Base-by-base conservation (phyloP, 2,329 filamentous ascomycete genomes). In the Colletotrichum sp. region DNA sequence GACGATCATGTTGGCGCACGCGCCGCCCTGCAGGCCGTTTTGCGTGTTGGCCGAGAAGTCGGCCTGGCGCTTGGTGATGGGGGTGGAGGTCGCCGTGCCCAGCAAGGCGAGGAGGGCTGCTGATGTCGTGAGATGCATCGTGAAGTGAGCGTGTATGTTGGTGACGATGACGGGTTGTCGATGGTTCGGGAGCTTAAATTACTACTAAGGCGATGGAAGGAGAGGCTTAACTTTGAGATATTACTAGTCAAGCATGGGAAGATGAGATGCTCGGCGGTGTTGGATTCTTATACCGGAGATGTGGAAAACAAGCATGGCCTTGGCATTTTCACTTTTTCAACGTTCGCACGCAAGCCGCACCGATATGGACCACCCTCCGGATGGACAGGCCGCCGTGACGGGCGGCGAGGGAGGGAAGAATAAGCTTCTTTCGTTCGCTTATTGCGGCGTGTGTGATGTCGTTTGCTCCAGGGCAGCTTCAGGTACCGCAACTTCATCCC, bases 1-100 rank as follows among this genome's bases (percentile, higher is more conserved):
- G 66, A 91, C 80, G 9, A 88, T 90, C 74, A 88, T 83, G 36
- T 82, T 78, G 38, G 84, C 85, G 80, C 86, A 88, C 5, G 51
- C 36, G 16, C 73, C 75, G 18, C 66, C 65, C 27, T 62, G 64
- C 27, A 76, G 70, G 29, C 74, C 73, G 55, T 76, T 68, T 34
- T 70, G 74, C n/a, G 61, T 58, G 63, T 64, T 73, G 21, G n/a
- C 57, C 13, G 73, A 75, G 64, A 74, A 75, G 43, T 75, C 67
- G 57, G 71, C 74, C 66, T 74, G 74, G 12, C 71, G 74, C 18
- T 70, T 21, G 18, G 31, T 51, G 11, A 62, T 24, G 11, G 72
- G 67, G 27, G 63, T 47, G 38, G 71, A 62, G 27, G 36, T 55
- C 27, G 71, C 71, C 21, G 59, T 66, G 68, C 74, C 59, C 51